These are phyloP conservation scores for Aspergillus cejpii DNA, from an alignment of 2,329 filamentous ascomycete genomes.

Conservation along the genomic window DNA sequence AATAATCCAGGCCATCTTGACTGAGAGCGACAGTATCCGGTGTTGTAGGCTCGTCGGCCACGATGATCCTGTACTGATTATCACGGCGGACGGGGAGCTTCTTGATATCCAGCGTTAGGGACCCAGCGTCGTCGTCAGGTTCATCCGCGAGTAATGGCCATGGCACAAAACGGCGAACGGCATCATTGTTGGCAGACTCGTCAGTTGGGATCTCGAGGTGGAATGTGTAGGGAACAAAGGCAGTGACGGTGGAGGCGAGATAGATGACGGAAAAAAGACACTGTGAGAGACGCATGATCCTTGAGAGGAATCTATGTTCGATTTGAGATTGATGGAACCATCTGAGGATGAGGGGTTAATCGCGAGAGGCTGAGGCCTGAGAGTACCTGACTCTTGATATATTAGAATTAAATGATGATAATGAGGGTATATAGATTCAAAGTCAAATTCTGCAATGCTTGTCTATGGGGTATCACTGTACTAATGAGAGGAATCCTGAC, in stretches of 20 bases:
- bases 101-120: slow-evolving; percentile 34
- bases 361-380: neutral
- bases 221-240: slow-evolving; percentile 41
- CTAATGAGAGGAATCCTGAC: neutral
- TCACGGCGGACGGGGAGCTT: slow-evolving; percentile 39
- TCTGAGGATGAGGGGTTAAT: neutral
- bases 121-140: slow-evolving; percentile 15
- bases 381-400: neutral
- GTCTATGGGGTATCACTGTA: neutral
- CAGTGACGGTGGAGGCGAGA: slow-evolving; percentile 33
- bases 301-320: neutral
- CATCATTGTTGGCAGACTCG: slow-evolving; percentile 15
- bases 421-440: neutral
- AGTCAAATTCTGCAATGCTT: neutral
- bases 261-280: slow-evolving; percentile 29
- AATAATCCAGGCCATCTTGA: slow-evolving; percentile 50
- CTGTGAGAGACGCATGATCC: slow-evolving; percentile 35
- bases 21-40: slow-evolving; percentile 47
- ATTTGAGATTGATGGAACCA: neutral
- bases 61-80: slow-evolving; percentile 44
- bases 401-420: neutral
- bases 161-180: slow-evolving; percentile 32
- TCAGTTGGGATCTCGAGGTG: slow-evolving; percentile 15
- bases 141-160: slow-evolving; percentile 17
- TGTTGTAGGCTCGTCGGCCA: slow-evolving; percentile 36